phyloP scores from a whole-genome alignment of 176 grass and related monocot genomes.

The Cymbopogon citratus region DNA sequence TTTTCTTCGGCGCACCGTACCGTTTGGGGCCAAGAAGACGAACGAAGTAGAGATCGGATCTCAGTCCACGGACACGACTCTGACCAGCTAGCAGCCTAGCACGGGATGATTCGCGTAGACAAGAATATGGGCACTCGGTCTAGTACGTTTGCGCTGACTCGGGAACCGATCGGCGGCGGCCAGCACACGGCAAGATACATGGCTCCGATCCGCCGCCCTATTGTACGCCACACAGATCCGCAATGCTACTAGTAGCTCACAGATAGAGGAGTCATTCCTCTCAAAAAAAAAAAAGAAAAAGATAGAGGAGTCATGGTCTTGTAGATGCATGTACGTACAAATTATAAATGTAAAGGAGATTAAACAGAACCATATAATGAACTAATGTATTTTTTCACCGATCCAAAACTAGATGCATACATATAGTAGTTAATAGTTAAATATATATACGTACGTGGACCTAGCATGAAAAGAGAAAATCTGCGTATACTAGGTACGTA shows the following conservation, averaged over 20 bases:
- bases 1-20: background rate
- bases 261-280: no score
- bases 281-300: no score
- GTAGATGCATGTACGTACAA: background rate
- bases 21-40: background rate
- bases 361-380: no score
- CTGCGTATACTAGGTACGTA: no score
- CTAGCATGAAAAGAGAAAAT: background rate
- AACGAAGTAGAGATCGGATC: background rate
- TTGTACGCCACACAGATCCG: background rate
- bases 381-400: no score
- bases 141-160: conserved; percentile 27
- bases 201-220: background rate
- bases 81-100: background rate
- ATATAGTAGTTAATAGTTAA: no score
- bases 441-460: background rate
- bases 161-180: background rate
- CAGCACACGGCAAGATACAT: background rate
- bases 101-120: background rate
- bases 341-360: background rate
- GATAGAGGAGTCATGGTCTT: no score
- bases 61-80: background rate
- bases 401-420: no score
- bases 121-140: background rate
- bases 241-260: no score